Base-by-base conservation (phyloP, 805 yeast species). In the Myxozyma neotropica region DNA sequence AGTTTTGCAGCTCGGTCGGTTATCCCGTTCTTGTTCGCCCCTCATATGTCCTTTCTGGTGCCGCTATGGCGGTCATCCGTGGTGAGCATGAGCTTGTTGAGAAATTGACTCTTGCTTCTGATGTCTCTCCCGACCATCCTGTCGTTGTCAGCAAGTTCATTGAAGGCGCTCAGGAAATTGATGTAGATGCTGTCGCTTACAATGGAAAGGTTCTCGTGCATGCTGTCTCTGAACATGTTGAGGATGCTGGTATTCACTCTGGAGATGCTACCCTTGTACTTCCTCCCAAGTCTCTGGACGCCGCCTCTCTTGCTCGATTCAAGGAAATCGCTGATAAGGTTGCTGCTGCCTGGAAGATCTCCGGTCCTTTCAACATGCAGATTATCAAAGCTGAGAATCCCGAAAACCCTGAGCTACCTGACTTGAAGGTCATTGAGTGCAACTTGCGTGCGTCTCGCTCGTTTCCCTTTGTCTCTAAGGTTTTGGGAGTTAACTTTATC, bases 311-410 rank as follows among this genome's bases (percentile, higher is more conserved):
- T 81, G 76, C 70, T 26, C 83, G 97, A 72, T 80, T 93, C 68
- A 89, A 89, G 77, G 90, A 81, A 51, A 91, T 91, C 70, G 92
- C 98, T 58, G 93, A 87, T 70, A 92, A 90, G 79, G 96, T 93
- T 71, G 98, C 96, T 38, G 74, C 78, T 58, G 98, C 98, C 29
- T 91, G 94, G 88, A 87, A 89, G 61, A 92, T 93, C 71, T 89
- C 97, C 47, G 99, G 99, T 71, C 99, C 99, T 26, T 93, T 88
- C 83, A 93, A 93, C 80, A 95, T 93, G 95, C 98, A 94, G 80
- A 86, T 94, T 73, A 94, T 94, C 75, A 86, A 87, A 76, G 85
- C 86, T 61, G 85, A 82, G 65, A 79, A 83, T 68, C 80, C 81
- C 60, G 83, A 84, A 50, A 80, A 84, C 46, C 80, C 82, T 58